phyloP scores from a whole-genome alignment of 2,329 filamentous ascomycete genomes.

The Botryotinia calthae region DNA sequence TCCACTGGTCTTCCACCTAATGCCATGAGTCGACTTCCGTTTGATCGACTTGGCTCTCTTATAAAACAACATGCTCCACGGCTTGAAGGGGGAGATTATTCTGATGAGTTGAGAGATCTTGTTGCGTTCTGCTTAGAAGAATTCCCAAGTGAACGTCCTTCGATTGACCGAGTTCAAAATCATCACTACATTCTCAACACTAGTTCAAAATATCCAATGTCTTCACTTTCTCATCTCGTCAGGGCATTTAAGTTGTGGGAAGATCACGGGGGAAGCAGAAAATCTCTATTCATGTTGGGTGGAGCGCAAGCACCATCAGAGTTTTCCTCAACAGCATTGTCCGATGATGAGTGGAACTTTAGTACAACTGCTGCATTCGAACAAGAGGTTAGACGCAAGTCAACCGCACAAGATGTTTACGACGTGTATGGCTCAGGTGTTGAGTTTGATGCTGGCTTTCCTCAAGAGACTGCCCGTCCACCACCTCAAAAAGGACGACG shows the following conservation, averaged over 20 bases:
- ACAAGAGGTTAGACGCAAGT: conserved; percentile 50
- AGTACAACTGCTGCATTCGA: conserved; percentile 65
- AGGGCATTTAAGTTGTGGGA: conserved; percentile 75
- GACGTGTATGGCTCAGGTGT: conserved; percentile 60
- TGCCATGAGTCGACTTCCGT: conserved; percentile 51
- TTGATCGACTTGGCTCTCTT: conserved; percentile 51
- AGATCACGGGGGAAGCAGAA: conserved; percentile 66
- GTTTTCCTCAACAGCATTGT: conserved; percentile 44
- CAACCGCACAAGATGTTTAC: conserved; percentile 57
- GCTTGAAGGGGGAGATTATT: conserved; percentile 70
- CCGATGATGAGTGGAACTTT: conserved; percentile 65
- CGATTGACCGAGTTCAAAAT: conserved; percentile 65
- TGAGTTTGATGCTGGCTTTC: conserved; percentile 45
- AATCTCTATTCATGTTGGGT: conserved; percentile 59
- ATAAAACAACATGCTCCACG: conserved; percentile 62
- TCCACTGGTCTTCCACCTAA: conserved; percentile 75
- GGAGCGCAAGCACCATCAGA: conserved; percentile 50
- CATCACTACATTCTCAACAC: conserved; percentile 69
- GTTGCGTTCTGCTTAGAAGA: conserved; percentile 72
- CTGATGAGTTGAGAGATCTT: conserved; percentile 64
- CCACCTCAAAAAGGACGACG: conserved; percentile 45
- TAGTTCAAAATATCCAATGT: conserved; percentile 59
- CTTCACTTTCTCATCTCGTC: conserved; percentile 62
- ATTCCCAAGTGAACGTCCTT: conserved; percentile 65
- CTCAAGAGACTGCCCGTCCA: conserved; percentile 50